These are phyloP conservation scores for Starmera quercuum DNA, from an alignment of 805 yeast genomes.

Conservation along the genomic window DNA sequence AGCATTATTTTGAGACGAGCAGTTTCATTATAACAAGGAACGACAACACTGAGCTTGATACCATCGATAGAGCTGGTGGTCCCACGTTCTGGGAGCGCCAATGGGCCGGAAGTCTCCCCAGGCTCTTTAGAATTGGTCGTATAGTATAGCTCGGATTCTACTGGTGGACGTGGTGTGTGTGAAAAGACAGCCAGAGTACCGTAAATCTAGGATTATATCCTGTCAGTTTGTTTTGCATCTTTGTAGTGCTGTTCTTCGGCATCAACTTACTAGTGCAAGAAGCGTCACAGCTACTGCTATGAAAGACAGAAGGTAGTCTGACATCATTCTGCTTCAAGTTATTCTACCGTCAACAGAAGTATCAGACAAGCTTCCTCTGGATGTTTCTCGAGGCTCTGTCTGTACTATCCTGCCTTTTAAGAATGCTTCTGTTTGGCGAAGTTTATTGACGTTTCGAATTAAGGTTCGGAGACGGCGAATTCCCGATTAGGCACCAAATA, in stretches of 20 bases:
- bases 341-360: too few species aligned
- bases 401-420: too few species aligned
- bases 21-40: slow-evolving; percentile 93
- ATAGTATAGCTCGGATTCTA: slow-evolving; percentile 45
- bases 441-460: too few species aligned
- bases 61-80: slow-evolving; percentile 18
- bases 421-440: too few species aligned
- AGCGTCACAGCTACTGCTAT: background rate
- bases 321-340: too few species aligned
- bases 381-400: too few species aligned
- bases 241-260: background rate
- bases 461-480: too few species aligned
- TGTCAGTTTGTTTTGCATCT: background rate
- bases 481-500: too few species aligned
- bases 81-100: slow-evolving; percentile 19
- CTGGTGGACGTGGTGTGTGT: slow-evolving; percentile 55
- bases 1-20: slow-evolving; percentile 64
- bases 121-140: slow-evolving; percentile 35
- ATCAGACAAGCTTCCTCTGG: too few species aligned
- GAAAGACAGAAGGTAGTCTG: too few species aligned
- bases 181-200: slow-evolving; percentile 31
- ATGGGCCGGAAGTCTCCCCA: slow-evolving; percentile 25
- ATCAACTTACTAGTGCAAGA: background rate
- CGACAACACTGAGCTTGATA: slow-evolving; percentile 64
- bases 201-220: slow-evolving; percentile 4